Evolutionary conservation across 805 yeast genomes (phyloP), one percentile per base, ranked within the genome.

Genomic region (Zygoascus ofunaensis): DNA sequence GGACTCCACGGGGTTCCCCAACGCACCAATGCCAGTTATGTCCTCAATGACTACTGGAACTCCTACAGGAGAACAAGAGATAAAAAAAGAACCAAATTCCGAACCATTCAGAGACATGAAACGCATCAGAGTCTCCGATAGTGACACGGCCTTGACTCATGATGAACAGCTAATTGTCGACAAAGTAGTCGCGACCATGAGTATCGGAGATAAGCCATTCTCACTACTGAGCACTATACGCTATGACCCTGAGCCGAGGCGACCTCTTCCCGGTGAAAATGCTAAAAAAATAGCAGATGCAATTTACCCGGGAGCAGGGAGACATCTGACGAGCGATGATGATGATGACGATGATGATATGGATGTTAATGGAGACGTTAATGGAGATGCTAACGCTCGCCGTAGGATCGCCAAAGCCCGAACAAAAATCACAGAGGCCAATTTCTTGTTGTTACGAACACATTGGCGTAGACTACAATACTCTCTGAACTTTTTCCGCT

Each of bases 391-490:
- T 12, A 19, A 15, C 17, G 37, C 7, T n/a, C n/a, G n/a, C n/a
- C n/a, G n/a, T n/a, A n/a, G n/a, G n/a, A n/a, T n/a, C n/a, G 12
- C 17, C 18, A 5, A 14, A 22, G 15, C 17, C 23, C 23, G 24
- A 36, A 34, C 18, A 17, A 24, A 24, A 35, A 55, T 55, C 7
- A 59, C 59, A 24, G 60, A 53, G 18, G 54, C 51, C 37, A 60
- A 57, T 46, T 86, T 84, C 62, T 79, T 82, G 52, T 65, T 87
- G 18, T 63, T 84, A 23, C 72, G 73, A 12, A 76, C 77, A 47
- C 95, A 87, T 62, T 65, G 71, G 38, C 71, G 73, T 39, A 68
- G 95, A 37, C 58, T 86, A 22, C 67, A 71, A 38, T 70, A 72
- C 48, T 63, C 85, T 0, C 55, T 81, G 14, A 53, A 60, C 15